Conservation (phyloP, 2,329 filamentous ascomycete genomes). For the Verticillium alfalfae region DNA sequence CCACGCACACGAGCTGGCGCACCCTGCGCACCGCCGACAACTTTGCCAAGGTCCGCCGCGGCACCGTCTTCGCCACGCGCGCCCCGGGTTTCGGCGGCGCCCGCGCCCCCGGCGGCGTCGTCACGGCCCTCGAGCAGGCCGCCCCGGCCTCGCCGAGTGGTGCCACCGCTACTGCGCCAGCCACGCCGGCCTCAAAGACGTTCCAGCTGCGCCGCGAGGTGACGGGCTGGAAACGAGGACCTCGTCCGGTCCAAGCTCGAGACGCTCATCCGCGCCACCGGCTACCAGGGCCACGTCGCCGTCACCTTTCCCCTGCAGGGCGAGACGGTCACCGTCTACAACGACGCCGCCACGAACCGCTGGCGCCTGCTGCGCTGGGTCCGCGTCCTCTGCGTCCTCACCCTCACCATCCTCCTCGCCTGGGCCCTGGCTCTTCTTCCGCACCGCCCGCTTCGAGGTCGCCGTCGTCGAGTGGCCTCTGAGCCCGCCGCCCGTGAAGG, state of each 20-base stretch:
- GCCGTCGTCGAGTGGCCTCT: conserved; percentile 57
- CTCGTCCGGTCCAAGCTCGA: conserved; percentile 45
- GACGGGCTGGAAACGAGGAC: conserved; percentile 54
- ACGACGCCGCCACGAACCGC: conserved; percentile 53
- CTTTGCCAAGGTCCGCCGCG: conserved; percentile 57
- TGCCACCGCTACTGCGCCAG: conserved; percentile 62
- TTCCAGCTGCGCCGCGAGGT: conserved; percentile 49
- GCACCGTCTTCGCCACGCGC: conserved; percentile 49
- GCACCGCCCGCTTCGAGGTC: conserved; percentile 63
- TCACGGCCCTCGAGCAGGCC: not conserved
- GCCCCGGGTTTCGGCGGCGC: conserved; percentile 36
- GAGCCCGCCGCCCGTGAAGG: conserved; percentile 20
- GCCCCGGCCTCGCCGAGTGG: conserved; percentile 43
- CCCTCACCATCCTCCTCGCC: conserved; percentile 62
- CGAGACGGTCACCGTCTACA: conserved; percentile 57
- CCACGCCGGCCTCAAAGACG: conserved; percentile 51
- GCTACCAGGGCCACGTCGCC: conserved; percentile 58
- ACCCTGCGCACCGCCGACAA: conserved; percentile 48
- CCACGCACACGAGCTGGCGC: conserved; percentile 31
- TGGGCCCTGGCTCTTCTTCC: conserved; percentile 68
- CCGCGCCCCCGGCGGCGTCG: conserved; percentile 12
- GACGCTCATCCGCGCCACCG: conserved; percentile 54
- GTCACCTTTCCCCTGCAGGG: conserved; percentile 57
- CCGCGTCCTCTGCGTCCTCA: conserved; percentile 58
- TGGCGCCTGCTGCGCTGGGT: conserved; percentile 63